These are phyloP conservation scores for Colletotrichum viniferum DNA, from an alignment of 2,329 filamentous ascomycete species.

Conservation along the genomic window DNA sequence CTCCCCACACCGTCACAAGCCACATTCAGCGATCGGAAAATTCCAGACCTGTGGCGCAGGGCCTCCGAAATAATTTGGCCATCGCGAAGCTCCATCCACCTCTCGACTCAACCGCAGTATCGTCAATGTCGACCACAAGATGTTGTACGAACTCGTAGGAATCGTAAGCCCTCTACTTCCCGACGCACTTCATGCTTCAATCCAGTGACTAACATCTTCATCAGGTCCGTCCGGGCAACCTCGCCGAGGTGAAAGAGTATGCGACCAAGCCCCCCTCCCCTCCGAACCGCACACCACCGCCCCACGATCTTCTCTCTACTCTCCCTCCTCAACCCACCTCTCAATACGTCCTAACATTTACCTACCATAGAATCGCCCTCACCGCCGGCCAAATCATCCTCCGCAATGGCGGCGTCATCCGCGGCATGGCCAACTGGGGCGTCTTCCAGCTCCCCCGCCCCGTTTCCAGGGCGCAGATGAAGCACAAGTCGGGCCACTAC, in stretches of 20 bases:
- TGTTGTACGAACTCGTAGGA: conserved; percentile 98
- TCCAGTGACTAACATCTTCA: neutral
- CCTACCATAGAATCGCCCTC: conserved; percentile 74
- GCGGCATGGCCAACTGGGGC: conserved; percentile 95
- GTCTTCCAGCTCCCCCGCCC: conserved; percentile 85
- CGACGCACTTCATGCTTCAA: neutral
- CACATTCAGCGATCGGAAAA: neutral
- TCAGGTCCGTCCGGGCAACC: conserved; percentile 89
- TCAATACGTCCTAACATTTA: neutral
- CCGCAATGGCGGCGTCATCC: conserved; percentile 83
- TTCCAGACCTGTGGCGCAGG: conserved; percentile 8
- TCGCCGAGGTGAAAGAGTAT: conserved; percentile 95
- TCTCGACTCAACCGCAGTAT: neutral
- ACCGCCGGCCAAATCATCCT: conserved; percentile 85
- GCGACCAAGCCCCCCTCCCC: conserved; percentile 33
- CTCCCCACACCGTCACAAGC: neutral
- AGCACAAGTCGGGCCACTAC: conserved; percentile 88
- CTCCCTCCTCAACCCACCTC: neutral
- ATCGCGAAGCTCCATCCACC: conserved; percentile 5
- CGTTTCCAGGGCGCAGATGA: conserved; percentile 79
- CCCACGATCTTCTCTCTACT: neutral
- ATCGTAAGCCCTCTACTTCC: conserved; percentile 68
- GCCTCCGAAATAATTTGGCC: conserved; percentile 11
- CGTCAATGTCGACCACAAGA: conserved; percentile 50
- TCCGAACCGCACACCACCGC: neutral